phyloP scores from a whole-genome alignment of 192 early-diverging fungal genomes.

The Backusella mclennaniae region DNA sequence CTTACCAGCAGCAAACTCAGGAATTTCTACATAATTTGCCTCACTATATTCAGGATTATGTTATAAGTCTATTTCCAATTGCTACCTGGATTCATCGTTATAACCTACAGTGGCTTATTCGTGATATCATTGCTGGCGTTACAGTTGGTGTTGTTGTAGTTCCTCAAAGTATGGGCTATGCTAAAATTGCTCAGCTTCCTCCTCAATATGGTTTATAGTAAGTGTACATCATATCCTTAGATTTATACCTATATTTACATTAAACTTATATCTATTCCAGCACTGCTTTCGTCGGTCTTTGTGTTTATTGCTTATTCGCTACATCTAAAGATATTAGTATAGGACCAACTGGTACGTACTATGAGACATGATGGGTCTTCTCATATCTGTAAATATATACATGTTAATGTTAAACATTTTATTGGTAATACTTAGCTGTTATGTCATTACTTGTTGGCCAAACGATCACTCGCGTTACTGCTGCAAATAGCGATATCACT shows the following conservation, averaged over 20 bases:
- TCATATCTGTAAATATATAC: neutral
- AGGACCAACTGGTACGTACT: conserved; percentile 44
- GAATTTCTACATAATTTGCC: conserved; percentile 22
- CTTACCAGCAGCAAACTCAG: conserved; percentile 18
- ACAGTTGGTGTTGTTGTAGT: conserved; percentile 77
- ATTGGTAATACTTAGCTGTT: conserved; percentile 45
- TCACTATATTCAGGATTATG: conserved; percentile 21
- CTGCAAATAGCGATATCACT: conserved; percentile 18
- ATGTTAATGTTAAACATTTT: neutral
- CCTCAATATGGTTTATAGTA: conserved; percentile 75
- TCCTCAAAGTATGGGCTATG: conserved; percentile 73
- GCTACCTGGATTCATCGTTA: conserved; percentile 35
- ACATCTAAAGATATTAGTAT: conserved; percentile 78
- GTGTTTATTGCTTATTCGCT: conserved; percentile 61
- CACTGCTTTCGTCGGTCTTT: conserved; percentile 61
- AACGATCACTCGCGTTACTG: conserved; percentile 44
- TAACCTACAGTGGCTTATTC: conserved; percentile 44
- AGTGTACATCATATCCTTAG: neutral
- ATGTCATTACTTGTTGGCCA: conserved; percentile 77
- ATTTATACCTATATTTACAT: neutral
- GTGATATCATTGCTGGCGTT: conserved; percentile 66
- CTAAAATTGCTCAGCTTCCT: conserved; percentile 65
- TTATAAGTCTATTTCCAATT: conserved; percentile 33
- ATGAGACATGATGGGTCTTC: conserved; percentile 26
- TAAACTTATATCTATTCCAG: conserved; percentile 2